Evolutionary conservation across 495 filamentous ascomycete species (phyloP).

Genomic region (Aspergillus leporis): DNA sequence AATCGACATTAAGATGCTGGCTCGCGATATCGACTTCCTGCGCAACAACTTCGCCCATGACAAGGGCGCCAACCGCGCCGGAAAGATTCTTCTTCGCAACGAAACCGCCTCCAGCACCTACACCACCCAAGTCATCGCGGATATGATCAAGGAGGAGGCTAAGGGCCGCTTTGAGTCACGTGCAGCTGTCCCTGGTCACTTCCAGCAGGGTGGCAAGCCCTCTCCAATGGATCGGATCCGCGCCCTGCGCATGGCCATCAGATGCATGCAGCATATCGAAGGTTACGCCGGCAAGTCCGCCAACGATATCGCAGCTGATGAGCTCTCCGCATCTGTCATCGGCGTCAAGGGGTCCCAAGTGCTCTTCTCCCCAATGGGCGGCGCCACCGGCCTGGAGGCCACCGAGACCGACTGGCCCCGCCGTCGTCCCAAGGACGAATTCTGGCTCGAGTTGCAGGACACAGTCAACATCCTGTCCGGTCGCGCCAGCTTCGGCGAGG

Average conservation of each 20-base stretch:
- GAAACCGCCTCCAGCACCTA: slow-evolving; percentile 90
- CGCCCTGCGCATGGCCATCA: slow-evolving; percentile 87
- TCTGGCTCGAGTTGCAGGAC: slow-evolving; percentile 79
- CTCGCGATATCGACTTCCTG: slow-evolving; percentile 85
- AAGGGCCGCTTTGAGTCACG: slow-evolving; percentile 91
- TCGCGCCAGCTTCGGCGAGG: slow-evolving; percentile 41
- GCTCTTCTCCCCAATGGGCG: slow-evolving; percentile 75
- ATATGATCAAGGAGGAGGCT: slow-evolving; percentile 94
- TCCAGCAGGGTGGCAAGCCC: slow-evolving; percentile 93
- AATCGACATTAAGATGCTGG: slow-evolving; percentile 89
- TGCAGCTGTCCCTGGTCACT: slow-evolving; percentile 91
- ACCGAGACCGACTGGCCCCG: slow-evolving; percentile 93
- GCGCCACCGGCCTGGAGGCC: slow-evolving; percentile 64
- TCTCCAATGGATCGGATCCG: slow-evolving; percentile 95
- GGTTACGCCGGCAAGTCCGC: slow-evolving; percentile 64
- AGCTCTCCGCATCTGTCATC: slow-evolving; percentile 75
- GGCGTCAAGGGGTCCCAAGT: slow-evolving; percentile 90
- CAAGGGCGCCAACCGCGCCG: slow-evolving; percentile 85
- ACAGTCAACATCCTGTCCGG: slow-evolving; percentile 85
- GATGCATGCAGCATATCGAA: slow-evolving; percentile 88
- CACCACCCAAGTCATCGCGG: slow-evolving; percentile 86
- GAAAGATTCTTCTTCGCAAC: slow-evolving; percentile 92
- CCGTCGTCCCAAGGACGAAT: slow-evolving; percentile 78
- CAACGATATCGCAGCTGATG: slow-evolving; percentile 68
- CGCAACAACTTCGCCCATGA: slow-evolving; percentile 83